Percentiles rank a stretch among this genome's conserved stretches.
Conservation (phyloP, 1,139 yeast genomes). For the Saccharomyces hybrid region DNA sequence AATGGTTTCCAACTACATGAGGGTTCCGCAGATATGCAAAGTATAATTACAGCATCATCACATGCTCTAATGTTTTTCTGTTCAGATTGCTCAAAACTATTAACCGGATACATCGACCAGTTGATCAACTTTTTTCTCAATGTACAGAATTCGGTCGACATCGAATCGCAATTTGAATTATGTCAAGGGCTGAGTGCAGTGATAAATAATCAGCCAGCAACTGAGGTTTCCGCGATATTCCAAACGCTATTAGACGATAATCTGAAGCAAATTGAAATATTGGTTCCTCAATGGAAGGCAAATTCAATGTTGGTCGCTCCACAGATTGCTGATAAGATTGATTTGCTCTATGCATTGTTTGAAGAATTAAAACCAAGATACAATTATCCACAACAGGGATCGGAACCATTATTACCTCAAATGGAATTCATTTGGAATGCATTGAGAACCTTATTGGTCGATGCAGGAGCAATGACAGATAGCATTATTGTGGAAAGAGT, state of each 20-base stretch:
- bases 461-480: constrained; percentile 22
- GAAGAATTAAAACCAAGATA: constrained; percentile 46
- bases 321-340: constrained; percentile 66
- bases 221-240: constrained; percentile 38
- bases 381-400: constrained; percentile 26
- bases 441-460: constrained; percentile 16
- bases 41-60: constrained; percentile 77
- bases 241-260: constrained; percentile 65
- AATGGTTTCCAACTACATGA: constrained; percentile 51
- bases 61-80: constrained; percentile 93
- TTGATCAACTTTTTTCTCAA: constrained; percentile 67
- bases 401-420: constrained; percentile 26
- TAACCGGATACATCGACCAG: constrained; percentile 68
- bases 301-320: constrained; percentile 33
- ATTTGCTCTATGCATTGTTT: constrained; percentile 63
- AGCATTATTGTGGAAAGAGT: constrained; percentile 50
- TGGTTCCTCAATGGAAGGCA: constrained; percentile 22
- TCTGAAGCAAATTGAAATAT: constrained; percentile 39
- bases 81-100: constrained; percentile 70
- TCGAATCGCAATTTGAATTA: constrained; percentile 66
- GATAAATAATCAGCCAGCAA: constrained; percentile 47
- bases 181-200: constrained; percentile 90
- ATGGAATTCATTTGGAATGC: constrained; percentile 25
- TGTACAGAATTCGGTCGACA: constrained; percentile 49
- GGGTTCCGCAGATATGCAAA: constrained; percentile 29